Conservation (phyloP, 257 asterid genomes). For the Handroanthus guayacan region DNA sequence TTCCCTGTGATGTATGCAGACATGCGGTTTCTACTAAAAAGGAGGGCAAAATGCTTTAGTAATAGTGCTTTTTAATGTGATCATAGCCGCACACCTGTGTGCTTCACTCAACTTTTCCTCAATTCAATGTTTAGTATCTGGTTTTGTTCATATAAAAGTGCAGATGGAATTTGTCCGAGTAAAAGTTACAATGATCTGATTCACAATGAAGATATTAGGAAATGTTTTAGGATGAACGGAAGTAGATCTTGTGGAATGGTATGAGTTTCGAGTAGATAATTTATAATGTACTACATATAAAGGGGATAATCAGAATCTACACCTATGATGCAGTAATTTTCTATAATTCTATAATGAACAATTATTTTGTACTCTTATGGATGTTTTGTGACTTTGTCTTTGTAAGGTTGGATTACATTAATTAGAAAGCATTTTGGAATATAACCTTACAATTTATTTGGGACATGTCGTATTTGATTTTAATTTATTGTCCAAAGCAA, state of each 20-base stretch:
- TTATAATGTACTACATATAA: not conserved
- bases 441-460: not conserved
- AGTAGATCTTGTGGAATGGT: conserved; percentile 13
- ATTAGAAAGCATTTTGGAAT: not conserved
- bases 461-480: not conserved
- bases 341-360: not conserved
- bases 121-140: not conserved
- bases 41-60: not conserved
- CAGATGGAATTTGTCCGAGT: not conserved
- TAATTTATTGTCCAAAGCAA: not conserved
- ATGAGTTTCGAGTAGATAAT: not conserved
- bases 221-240: not conserved
- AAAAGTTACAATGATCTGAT: conserved; percentile 5
- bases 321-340: conserved; percentile 2
- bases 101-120: conserved; percentile 3
- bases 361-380: not conserved
- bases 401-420: not conserved
- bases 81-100: not conserved
- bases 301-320: not conserved
- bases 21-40: not conserved
- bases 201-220: conserved; percentile 16
- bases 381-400: not conserved
- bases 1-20: not conserved
- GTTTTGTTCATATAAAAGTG: not conserved
- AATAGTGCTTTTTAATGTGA: not conserved